Evolutionary conservation across 768 basidiomycete species (phyloP).

Genomic region (Termitomyces sp.): DNA sequence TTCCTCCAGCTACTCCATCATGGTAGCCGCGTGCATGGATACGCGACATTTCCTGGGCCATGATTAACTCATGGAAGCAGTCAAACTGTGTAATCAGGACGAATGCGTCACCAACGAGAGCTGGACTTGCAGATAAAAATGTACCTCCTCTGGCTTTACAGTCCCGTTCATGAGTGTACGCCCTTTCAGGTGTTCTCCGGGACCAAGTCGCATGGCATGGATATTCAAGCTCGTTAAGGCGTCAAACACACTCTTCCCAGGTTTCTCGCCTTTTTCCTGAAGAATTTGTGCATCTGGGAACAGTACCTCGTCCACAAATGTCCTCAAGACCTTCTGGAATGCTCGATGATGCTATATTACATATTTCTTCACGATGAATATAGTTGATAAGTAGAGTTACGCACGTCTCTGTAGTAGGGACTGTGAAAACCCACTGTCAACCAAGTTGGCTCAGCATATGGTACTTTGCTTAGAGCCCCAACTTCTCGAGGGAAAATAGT

Average conservation of each 20-base stretch:
- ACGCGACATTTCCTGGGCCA: constrained; percentile 59
- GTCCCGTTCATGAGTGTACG: constrained; percentile 12
- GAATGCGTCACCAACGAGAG: background rate
- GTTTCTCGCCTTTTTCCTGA: constrained; percentile 14
- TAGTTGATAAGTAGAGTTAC: background rate
- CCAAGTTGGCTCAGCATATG: constrained; percentile 81
- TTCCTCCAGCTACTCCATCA: constrained; percentile 60
- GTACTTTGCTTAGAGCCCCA: constrained; percentile 58
- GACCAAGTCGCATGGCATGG: constrained; percentile 15
- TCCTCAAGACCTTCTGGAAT: constrained; percentile 13
- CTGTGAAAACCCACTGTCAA: constrained; percentile 48
- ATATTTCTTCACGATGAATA: background rate
- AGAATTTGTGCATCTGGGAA: constrained; percentile 14
- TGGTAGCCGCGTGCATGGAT: constrained; percentile 57
- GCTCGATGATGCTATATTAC: constrained; percentile 12
- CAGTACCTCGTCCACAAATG: constrained; percentile 13
- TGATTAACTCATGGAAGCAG: constrained; percentile 56
- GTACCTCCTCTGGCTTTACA: constrained; percentile 12
- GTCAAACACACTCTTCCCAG: constrained; percentile 9
- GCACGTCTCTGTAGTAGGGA: constrained; percentile 18
- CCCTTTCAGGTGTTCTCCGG: constrained; percentile 12
- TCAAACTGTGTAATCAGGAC: constrained; percentile 40
- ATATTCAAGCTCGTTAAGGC: constrained; percentile 11
- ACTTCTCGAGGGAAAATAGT: constrained; percentile 34
- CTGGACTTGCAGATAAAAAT: background rate